Percentiles rank a stretch among this genome's conserved stretches.
Conservation (phyloP, 1,284 basidiomycete genomes). For the Abortiporus biennis region DNA sequence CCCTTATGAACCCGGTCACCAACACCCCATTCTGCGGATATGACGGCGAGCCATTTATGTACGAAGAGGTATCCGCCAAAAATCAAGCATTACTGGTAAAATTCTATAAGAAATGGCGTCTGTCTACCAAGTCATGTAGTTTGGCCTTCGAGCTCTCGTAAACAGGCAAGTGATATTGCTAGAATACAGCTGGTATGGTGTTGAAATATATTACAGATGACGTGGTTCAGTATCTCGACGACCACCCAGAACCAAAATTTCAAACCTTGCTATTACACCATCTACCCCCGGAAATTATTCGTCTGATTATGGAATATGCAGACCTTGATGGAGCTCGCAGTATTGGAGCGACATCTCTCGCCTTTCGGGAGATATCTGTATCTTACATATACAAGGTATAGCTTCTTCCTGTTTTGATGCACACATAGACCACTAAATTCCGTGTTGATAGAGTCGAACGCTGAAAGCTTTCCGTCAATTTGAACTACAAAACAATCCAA, state of each 20-base stretch:
- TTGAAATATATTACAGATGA: too few relatives aligned
- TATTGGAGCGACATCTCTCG: slow-evolving; percentile 1
- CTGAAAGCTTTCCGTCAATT: too few relatives aligned
- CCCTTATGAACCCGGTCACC: neutral
- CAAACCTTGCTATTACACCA: neutral
- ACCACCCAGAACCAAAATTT: slow-evolving; percentile 2
- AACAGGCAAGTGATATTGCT: neutral
- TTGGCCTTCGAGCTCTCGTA: neutral
- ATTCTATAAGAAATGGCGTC: neutral
- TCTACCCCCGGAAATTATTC: slow-evolving; percentile 3
- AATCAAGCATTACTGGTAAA: neutral
- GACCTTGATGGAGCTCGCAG: neutral
- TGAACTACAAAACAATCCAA: too few relatives aligned
- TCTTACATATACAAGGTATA: slow-evolving; percentile 9
- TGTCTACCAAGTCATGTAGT: neutral
- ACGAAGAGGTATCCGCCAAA: neutral
- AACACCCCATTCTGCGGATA: neutral
- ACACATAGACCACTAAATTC: too few relatives aligned
- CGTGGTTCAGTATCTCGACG: neutral
- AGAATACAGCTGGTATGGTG: too few relatives aligned
- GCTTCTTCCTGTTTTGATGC: neutral
- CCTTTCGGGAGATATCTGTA: slow-evolving; percentile 3
- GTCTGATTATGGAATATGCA: neutral
- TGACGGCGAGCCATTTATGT: neutral
- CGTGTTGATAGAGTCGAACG: too few relatives aligned